Percentiles rank a stretch among this genome's conserved stretches.
phyloP scores from a whole-genome alignment of 2,329 filamentous ascomycete species.

The Raffaelea deltoideospora region DNA sequence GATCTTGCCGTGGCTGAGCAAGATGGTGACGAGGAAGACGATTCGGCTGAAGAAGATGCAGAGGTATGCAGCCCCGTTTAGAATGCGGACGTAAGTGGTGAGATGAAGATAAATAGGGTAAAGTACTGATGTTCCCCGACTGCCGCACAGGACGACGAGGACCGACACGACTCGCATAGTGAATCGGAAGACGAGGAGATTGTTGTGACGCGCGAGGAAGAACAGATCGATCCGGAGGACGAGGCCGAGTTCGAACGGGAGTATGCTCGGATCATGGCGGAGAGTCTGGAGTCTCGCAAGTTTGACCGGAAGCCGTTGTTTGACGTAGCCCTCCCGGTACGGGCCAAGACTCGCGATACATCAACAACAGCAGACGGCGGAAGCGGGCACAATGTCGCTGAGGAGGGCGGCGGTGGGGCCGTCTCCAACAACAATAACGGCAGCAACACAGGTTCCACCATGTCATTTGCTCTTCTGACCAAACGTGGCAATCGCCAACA shows the following conservation, averaged over 20 bases:
- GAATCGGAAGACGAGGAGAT: slow-evolving; percentile 72
- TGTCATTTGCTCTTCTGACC: slow-evolving; percentile 92
- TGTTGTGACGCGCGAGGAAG: slow-evolving; percentile 78
- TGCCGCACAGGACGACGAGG: slow-evolving; percentile 31
- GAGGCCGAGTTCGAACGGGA: slow-evolving; percentile 97
- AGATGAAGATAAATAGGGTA: too few species aligned
- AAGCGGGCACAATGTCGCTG: neutral
- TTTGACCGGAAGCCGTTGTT: slow-evolving; percentile 91
- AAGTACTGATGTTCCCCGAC: too few species aligned
- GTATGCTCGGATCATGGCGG: slow-evolving; percentile 95
- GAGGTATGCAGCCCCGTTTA: slow-evolving; percentile 32
- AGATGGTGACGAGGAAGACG: slow-evolving; percentile 42
- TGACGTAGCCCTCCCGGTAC: slow-evolving; percentile 93
- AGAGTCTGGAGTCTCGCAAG: slow-evolving; percentile 88
- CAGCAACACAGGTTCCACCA: slow-evolving; percentile 39
- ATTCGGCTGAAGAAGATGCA: slow-evolving; percentile 43
- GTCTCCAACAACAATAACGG: too few species aligned
- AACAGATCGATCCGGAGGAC: slow-evolving; percentile 79
- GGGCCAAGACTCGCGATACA: slow-evolving; percentile 49
- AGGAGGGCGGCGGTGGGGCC: neutral
- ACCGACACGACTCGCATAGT: slow-evolving; percentile 38
- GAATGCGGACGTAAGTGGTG: too few species aligned
- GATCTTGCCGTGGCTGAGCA: slow-evolving; percentile 46
- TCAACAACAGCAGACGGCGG: slow-evolving; percentile 10
- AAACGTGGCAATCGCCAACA: slow-evolving; percentile 94